Evolutionary conservation across 345 rosid species (phyloP), one percentile per base, ranked within the genome.

Genomic region (Corymbia maculata): DNA sequence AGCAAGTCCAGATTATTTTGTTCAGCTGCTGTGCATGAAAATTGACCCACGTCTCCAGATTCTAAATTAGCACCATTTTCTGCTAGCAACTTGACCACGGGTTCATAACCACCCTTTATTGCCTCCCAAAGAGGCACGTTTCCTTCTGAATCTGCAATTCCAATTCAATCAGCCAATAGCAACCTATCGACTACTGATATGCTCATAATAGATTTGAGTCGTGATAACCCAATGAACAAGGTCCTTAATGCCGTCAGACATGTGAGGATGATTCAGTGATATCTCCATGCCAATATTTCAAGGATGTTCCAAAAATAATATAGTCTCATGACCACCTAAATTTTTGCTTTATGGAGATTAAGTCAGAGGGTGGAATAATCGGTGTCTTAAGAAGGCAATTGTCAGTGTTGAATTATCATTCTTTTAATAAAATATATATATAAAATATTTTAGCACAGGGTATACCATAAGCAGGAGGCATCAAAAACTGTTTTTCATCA

Each of bases 41-140:
- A 96, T 88, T 92, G 93, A 87, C 98, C 98, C 8, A 95, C 95
- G 86, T 97, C 98, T 70, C 99, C 99, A 17, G 89, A 86, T 3
- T 90, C 87, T 86, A 97, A 86, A 86, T 88, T 89, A 9, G 93
- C 92, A 10, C 96, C 95, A 59, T 93, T 89, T 87, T 95, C 95
- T 57, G 82, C 64, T 86, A 96, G 87, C 87, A 94, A 86, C 89
- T 92, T 95, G 79, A 88, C 90, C 88, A 96, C 91, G 16, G 92
- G 89, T 82, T 92, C 93, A 85, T 96, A 94, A 15, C 96, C 94
- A 30, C 90, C 94, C 86, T 91, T 86, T 94, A 97, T 95, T 84
- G 99, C 99, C 91, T 96, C 99, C 99, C 99, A 97, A 21, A 97
- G 45, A 19, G 99, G 99, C 85, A 94, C 93, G 87, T 89, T 96